Evolutionary conservation across 352 stramenopile genomes (phyloP).

Genomic region (Phytophthora podocarpi): DNA sequence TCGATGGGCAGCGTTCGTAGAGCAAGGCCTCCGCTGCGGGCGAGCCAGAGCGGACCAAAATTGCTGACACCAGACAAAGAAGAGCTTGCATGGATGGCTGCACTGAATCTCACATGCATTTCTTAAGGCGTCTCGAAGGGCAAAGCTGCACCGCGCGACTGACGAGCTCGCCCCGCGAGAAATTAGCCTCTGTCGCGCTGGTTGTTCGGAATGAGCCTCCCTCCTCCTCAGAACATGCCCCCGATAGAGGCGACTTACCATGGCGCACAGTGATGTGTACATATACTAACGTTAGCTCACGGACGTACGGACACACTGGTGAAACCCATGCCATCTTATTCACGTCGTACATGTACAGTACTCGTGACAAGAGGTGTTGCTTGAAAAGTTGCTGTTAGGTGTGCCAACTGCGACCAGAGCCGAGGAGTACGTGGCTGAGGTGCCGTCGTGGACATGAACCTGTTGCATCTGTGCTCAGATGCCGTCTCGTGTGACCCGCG

Average conservation of each 20-base stretch:
- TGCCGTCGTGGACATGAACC: background rate
- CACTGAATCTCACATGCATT: slow-evolving; percentile 11
- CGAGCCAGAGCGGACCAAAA: slow-evolving; percentile 27
- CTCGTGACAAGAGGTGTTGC: background rate
- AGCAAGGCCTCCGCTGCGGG: background rate
- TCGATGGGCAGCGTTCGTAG: slow-evolving; percentile 21
- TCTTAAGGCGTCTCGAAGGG: background rate
- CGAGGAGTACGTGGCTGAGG: slow-evolving; percentile 10
- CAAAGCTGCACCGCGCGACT: too few relatives aligned
- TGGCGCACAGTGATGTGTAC: too few relatives aligned
- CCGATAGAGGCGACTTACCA: too few relatives aligned
- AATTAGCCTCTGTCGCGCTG: slow-evolving; percentile 2
- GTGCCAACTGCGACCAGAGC: background rate
- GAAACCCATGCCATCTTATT: too few relatives aligned
- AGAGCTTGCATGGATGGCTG: slow-evolving; percentile 8
- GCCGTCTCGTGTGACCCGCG: slow-evolving; percentile 6
- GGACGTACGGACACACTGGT: background rate
- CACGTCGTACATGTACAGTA: background rate
- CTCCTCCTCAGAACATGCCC: too few relatives aligned
- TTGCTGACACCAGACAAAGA: slow-evolving; percentile 26
- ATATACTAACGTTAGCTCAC: too few relatives aligned
- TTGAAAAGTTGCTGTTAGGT: background rate
- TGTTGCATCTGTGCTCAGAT: background rate
- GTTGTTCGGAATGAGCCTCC: background rate
- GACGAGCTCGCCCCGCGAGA: slow-evolving; percentile 4